phyloP scores from a whole-genome alignment of 73 alveolate genomes.

The Blepharisma japonicum region DNA sequence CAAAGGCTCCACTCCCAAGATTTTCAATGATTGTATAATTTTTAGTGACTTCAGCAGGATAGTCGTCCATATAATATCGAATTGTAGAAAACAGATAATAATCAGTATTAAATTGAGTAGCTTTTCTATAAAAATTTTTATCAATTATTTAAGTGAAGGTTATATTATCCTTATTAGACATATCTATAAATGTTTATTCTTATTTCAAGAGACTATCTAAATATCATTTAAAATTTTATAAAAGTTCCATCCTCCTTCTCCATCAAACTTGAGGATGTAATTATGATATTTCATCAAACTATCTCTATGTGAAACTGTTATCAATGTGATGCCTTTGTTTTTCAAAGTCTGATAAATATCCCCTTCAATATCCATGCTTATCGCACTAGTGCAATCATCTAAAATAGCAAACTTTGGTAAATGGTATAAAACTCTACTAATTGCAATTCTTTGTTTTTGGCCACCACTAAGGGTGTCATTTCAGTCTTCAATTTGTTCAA shows the following conservation, averaged over 20 bases:
- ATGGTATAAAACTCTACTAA: constrained; percentile 88
- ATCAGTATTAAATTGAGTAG: too few species aligned
- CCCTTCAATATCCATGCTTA: constrained; percentile 82
- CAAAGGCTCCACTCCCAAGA: too few species aligned
- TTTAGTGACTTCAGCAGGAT: too few species aligned
- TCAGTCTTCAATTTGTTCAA: constrained; percentile 69
- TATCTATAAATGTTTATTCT: too few species aligned
- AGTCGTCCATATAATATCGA: too few species aligned
- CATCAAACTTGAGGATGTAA: constrained; percentile 73
- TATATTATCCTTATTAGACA: too few species aligned
- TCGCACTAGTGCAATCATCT: constrained; percentile 92
- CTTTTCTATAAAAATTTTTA: too few species aligned
- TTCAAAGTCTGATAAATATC: constrained; percentile 44
- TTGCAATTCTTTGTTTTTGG: constrained; percentile 87
- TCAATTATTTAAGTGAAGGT: too few species aligned
- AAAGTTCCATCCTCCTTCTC: constrained; percentile 24
- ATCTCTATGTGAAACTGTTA: constrained; percentile 84
- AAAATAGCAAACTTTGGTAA: constrained; percentile 76
- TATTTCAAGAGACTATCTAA: too few species aligned
- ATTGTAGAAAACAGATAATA: too few species aligned
- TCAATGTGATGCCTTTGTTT: constrained; percentile 69
- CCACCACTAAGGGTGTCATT: constrained; percentile 88
- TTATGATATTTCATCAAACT: constrained; percentile 83
- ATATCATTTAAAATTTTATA: not conserved
- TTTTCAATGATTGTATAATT: too few species aligned